Conservation (phyloP, 2,329 filamentous ascomycete species). For the Rhexocercosporidium sp. region DNA sequence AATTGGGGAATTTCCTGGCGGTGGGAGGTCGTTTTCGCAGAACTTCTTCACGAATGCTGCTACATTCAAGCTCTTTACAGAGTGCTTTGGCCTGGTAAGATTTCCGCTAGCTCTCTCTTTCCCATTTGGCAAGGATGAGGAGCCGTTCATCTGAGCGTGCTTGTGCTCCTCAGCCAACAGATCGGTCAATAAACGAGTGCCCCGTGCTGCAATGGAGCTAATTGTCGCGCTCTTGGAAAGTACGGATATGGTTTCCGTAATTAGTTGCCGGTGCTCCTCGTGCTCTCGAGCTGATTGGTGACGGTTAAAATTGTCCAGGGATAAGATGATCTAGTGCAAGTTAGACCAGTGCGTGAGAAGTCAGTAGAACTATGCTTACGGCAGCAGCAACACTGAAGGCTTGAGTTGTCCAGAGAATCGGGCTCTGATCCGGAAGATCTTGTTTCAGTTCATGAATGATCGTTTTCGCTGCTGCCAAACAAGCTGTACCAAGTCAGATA, state of each 20-base stretch:
- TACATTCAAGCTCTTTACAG: constrained; percentile 36
- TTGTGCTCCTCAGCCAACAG: constrained; percentile 38
- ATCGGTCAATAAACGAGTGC: constrained; percentile 45
- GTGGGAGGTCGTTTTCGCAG: constrained; percentile 32
- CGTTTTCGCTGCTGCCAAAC: constrained; percentile 31
- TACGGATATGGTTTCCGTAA: constrained; percentile 42
- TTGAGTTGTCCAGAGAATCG: constrained; percentile 30
- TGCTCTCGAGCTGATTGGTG: constrained; percentile 34
- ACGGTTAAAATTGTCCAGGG: constrained; percentile 42
- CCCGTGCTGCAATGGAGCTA: constrained; percentile 48
- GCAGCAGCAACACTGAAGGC: constrained; percentile 31
- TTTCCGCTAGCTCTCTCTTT: background rate
- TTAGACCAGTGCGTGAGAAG: background rate
- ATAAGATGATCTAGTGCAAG: constrained; percentile 37
- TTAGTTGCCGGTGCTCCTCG: constrained; percentile 42
- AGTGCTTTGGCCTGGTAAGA: constrained; percentile 7
- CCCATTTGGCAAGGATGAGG: background rate
- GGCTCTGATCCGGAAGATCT: constrained; percentile 22
- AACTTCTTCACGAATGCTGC: constrained; percentile 40
- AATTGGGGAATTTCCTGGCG: constrained; percentile 21
- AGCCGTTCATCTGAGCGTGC: constrained; percentile 1
- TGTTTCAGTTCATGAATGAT: constrained; percentile 32
- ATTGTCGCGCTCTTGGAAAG: constrained; percentile 42
- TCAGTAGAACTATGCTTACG: constrained; percentile 4
- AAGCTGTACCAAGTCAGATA: constrained; percentile 17